A percentile compares a stretch with the other conserved stretches of the same genome.
Evolutionary conservation across 495 filamentous ascomycete genomes (phyloP).

Genomic region (Hypoxylon intermedium): DNA sequence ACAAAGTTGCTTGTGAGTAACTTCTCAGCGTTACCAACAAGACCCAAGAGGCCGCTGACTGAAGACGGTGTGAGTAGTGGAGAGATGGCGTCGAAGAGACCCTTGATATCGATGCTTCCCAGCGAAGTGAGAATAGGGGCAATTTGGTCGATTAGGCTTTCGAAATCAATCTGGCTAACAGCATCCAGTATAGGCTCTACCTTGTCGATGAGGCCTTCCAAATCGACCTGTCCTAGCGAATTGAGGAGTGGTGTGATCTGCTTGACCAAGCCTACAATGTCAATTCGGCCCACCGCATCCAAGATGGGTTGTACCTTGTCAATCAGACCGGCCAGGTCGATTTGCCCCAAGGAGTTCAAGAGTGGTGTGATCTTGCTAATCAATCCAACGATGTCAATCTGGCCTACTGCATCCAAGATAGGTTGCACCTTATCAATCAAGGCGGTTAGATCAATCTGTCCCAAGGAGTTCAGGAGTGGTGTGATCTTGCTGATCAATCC

Average conservation of each 20-base stretch:
- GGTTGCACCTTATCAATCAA: constrained; percentile 51
- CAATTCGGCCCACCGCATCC: constrained; percentile 39
- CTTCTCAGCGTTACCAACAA: constrained; percentile 52
- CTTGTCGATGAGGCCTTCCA: constrained; percentile 39
- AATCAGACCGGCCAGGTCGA: constrained; percentile 45
- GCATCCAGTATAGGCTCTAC: constrained; percentile 44
- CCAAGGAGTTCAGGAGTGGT: constrained; percentile 45
- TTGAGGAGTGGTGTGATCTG: constrained; percentile 47
- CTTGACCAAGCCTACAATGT: constrained; percentile 44
- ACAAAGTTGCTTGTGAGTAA: constrained; percentile 54
- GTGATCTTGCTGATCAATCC: constrained; percentile 47
- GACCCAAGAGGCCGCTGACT: constrained; percentile 52
- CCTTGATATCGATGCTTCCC: constrained; percentile 52
- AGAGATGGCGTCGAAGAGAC: constrained; percentile 46
- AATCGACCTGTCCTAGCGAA: constrained; percentile 40
- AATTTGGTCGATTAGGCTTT: constrained; percentile 45
- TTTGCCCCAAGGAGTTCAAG: constrained; percentile 42
- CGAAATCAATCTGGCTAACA: constrained; percentile 48
- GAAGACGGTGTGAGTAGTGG: constrained; percentile 52
- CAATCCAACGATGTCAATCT: constrained; percentile 49
- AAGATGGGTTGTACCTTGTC: constrained; percentile 44
- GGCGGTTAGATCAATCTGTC: constrained; percentile 51
- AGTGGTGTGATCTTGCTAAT: constrained; percentile 40
- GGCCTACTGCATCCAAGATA: constrained; percentile 53
- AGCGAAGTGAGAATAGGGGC: constrained; percentile 47